phyloP scores from a whole-genome alignment of 768 basidiomycete species.

The Boletus edulis region DNA sequence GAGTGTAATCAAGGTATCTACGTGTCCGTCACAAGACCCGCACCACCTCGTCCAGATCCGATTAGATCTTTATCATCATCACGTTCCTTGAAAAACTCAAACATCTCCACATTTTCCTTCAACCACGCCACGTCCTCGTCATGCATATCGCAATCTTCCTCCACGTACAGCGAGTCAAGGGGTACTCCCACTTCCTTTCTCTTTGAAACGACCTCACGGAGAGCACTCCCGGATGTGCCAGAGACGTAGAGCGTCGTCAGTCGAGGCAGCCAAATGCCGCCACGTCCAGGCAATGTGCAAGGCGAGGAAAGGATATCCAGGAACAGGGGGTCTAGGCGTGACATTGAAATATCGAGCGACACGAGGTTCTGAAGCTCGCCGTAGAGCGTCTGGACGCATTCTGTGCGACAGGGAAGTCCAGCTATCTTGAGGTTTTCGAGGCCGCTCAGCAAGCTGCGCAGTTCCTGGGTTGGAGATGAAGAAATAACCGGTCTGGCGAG shows the following conservation, averaged over 20 bases:
- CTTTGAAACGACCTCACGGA: background rate
- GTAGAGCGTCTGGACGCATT: conserved; percentile 35
- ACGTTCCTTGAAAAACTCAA: background rate
- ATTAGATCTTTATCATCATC: background rate
- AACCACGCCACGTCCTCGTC: background rate
- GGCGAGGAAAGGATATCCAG: background rate
- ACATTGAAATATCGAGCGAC: conserved; percentile 27
- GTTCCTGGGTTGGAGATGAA: conserved; percentile 33
- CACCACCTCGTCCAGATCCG: too few relatives aligned
- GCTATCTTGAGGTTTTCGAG: conserved; percentile 53
- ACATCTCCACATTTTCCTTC: background rate
- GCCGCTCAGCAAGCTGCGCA: conserved; percentile 38
- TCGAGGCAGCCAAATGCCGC: conserved; percentile 42
- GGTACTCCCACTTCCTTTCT: background rate
- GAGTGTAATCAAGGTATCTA: too few relatives aligned
- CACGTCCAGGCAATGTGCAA: background rate
- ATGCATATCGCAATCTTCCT: background rate
- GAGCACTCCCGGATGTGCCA: conserved; percentile 29
- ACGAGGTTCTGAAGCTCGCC: conserved; percentile 48
- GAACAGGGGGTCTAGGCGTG: background rate
- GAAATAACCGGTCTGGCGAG: conserved; percentile 31
- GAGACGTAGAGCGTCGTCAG: conserved; percentile 48
- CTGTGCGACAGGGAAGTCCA: conserved; percentile 44
- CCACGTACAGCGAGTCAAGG: background rate
- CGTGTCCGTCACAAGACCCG: too few relatives aligned